Evolutionary conservation across 306 rosid species (phyloP), one percentile per base, ranked within the genome.

Genomic region (Cucumis sativus): DNA sequence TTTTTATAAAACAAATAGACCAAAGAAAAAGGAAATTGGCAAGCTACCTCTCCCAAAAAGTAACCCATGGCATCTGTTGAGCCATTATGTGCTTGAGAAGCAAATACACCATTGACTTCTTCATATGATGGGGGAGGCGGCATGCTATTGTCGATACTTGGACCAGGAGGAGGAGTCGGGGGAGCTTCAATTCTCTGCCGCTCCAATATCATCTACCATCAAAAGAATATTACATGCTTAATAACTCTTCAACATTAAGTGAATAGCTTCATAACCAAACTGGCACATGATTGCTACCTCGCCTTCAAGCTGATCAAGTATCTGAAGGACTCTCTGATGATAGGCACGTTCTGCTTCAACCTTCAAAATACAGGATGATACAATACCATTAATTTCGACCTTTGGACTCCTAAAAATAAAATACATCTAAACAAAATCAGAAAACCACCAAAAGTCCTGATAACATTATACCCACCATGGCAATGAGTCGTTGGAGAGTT

Each of bases 101-200:
- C 93, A 86, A 82, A 85, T 74, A 92, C 84, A 76, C 96, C 96
- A 79, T 95, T 90, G 59, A 83, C 89, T 86, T 92, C 97, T 83
- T 95, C 97, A 78, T 92, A 95, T 82, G 93, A 65, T 57, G 98
- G 97, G 66, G 96, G 97, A 70, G 98, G 95, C 16, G 98, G 90
- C 92, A 87, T 86, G 75, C 72, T 81, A 80, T 64, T 84, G 40
- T 92, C 97, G 80, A 87, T 82, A 65, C 74, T 87, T 63, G 90
- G 91, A 77, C 79, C 77, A 72, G 97, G 96, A 80, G 97, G 91
- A 20, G 69, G 45, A 2, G 67, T 28, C 14, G 69, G 69, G 16
- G 97, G 91, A 61, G 97, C 98, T 84, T 92, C 98, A 78, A 95
- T 95, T 60, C 97, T 84, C 78, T 92, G 97, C 47, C 93, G 86